Percentiles rank a stretch among this genome's conserved stretches.
Conservation (phyloP, 441 rosid species). For the Mallotus repandus region DNA sequence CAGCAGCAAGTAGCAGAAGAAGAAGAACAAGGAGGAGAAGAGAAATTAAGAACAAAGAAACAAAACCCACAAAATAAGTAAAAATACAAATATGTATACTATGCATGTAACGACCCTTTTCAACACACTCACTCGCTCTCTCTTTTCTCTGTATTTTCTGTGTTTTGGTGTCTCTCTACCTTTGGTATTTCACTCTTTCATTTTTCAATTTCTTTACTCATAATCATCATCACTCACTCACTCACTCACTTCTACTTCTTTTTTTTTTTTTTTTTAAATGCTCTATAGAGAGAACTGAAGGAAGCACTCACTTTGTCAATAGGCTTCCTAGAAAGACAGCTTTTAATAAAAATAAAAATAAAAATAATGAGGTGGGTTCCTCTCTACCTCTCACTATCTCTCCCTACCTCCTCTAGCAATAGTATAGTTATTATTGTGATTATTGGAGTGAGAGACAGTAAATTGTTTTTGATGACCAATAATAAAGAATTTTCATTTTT, state of each 20-base stretch:
- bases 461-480: not conserved
- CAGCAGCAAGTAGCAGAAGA: not conserved
- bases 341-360: not conserved
- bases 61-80: not conserved
- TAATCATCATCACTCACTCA: slow-evolving; percentile 17
- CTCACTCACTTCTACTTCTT: not conserved
- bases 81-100: too few species aligned
- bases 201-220: not conserved
- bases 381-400: slow-evolving; percentile 21
- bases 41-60: not conserved
- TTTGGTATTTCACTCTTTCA: not conserved
- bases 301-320: not conserved
- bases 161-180: too few species aligned
- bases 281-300: not conserved
- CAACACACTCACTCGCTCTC: too few species aligned
- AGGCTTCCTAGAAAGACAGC: slow-evolving; percentile 28
- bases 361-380: slow-evolving; percentile 36
- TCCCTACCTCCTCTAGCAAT: slow-evolving; percentile 6
- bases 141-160: too few species aligned
- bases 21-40: not conserved
- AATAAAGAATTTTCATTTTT: too few species aligned
- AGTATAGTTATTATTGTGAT: slow-evolving; percentile 3
- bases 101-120: too few species aligned
- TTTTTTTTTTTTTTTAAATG: not conserved
- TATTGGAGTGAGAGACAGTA: slow-evolving; percentile 17